Evolutionary conservation across 2,329 filamentous ascomycete genomes (phyloP).

Genomic region (Aspergillus fumigatus): DNA sequence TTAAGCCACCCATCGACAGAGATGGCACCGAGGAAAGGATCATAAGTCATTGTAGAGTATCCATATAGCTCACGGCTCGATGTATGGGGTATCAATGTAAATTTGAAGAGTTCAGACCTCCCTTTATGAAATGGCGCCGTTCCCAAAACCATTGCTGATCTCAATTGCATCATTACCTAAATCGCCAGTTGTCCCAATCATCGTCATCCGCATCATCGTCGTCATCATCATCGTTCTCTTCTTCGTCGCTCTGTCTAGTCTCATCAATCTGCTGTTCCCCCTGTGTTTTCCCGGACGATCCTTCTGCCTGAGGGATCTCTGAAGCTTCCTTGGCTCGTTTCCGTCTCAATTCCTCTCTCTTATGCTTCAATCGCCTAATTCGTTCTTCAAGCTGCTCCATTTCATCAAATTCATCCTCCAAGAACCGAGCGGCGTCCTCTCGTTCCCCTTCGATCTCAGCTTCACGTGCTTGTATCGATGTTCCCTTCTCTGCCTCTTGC

Average conservation of each 20-base stretch:
- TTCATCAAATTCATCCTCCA: conserved; percentile 76
- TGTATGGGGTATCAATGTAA: conserved; percentile 33
- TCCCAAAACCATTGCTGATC: conserved; percentile 15
- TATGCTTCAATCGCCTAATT: conserved; percentile 64
- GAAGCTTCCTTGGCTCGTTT: conserved; percentile 26
- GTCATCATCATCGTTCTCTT: conserved; percentile 26
- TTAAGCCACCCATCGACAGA: background rate
- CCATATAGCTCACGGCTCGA: conserved; percentile 19
- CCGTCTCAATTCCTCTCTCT: conserved; percentile 61
- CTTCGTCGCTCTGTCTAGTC: conserved; percentile 40
- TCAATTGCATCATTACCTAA: conserved; percentile 23
- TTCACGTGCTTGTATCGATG: conserved; percentile 42
- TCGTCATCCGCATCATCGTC: conserved; percentile 54
- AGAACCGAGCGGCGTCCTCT: conserved; percentile 68
- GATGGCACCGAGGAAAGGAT: conserved; percentile 9
- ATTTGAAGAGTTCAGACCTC: conserved; percentile 23
- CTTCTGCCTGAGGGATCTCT: conserved; percentile 25
- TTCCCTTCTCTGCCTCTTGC: conserved; percentile 44
- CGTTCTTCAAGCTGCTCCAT: conserved; percentile 75
- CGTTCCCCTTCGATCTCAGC: conserved; percentile 61
- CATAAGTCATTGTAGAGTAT: conserved; percentile 14
- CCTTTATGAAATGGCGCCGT: conserved; percentile 21
- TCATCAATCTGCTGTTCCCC: conserved; percentile 27
- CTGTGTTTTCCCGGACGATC: conserved; percentile 17
- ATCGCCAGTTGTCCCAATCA: conserved; percentile 44